Percentiles rank a stretch among this genome's conserved stretches.
These are phyloP conservation scores for Cercis canadensis DNA, from an alignment of 306 rosid genomes.

Conservation along the genomic window DNA sequence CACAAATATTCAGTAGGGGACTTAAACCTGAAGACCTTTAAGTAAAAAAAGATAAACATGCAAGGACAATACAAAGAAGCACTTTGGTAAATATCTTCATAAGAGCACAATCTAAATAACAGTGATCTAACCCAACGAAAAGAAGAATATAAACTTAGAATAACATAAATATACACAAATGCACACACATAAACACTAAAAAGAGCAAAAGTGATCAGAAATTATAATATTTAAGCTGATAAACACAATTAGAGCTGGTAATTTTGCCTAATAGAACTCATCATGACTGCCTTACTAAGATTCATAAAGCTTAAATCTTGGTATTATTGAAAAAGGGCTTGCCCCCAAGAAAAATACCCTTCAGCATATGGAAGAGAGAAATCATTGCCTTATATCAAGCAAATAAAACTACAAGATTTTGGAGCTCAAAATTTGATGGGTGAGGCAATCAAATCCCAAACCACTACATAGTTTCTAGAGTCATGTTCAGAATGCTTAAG, in stretches of 20 bases:
- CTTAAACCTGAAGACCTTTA: slow-evolving; percentile 9
- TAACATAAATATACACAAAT: not conserved
- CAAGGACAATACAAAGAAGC: slow-evolving; percentile 35
- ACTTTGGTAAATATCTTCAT: slow-evolving; percentile 11
- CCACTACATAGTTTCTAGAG: no score
- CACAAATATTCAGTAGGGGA: slow-evolving; percentile 12
- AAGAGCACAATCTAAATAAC: slow-evolving; percentile 7
- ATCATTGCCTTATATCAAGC: not conserved
- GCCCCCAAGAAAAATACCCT: not conserved
- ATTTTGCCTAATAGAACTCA: no score
- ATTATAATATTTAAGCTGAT: not conserved
- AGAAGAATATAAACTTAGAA: not conserved
- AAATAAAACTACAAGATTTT: slow-evolving; percentile 1
- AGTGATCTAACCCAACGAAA: not conserved
- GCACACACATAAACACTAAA: not conserved
- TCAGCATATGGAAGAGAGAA: not conserved
- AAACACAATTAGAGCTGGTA: no score
- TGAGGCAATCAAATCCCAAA: no score
- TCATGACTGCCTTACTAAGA: no score
- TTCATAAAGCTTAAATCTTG: no score
- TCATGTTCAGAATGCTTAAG: no score
- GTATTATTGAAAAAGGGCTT: not conserved
- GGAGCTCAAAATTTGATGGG: slow-evolving; percentile 6
- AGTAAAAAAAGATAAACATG: slow-evolving; percentile 45
- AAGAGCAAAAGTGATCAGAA: not conserved